phyloP scores from a whole-genome alignment of 1,139 yeast species.

The Scheffersomyces lignicola region DNA sequence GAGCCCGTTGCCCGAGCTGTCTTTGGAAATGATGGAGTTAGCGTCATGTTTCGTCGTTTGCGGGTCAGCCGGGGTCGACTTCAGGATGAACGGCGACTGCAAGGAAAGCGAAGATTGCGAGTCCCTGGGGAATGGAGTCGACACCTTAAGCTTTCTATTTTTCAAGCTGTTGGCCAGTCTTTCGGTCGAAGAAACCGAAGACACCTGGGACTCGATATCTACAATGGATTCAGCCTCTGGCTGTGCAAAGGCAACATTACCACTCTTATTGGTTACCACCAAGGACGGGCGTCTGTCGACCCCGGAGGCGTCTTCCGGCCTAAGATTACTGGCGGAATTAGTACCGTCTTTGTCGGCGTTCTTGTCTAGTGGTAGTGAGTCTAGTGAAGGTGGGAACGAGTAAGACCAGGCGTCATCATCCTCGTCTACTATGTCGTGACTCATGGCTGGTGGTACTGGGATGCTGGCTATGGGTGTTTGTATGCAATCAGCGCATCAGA shows the following conservation, averaged over 20 bases:
- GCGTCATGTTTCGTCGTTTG: constrained; percentile 58
- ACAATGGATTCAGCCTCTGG: background rate
- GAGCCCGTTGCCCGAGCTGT: constrained; percentile 13
- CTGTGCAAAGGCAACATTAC: background rate
- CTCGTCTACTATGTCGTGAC: constrained; percentile 18
- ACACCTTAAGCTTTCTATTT: constrained; percentile 4
- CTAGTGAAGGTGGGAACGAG: constrained; percentile 44
- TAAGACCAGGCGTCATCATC: constrained; percentile 48
- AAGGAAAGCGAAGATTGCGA: constrained; percentile 29
- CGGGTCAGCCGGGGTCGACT: constrained; percentile 60
- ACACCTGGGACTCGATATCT: constrained; percentile 5
- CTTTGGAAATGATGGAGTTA: constrained; percentile 39
- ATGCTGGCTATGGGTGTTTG: too few relatives aligned
- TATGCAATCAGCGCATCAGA: too few relatives aligned
- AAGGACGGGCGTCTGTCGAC: background rate
- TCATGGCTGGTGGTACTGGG: background rate
- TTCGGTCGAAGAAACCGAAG: constrained; percentile 8
- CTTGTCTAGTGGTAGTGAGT: constrained; percentile 18
- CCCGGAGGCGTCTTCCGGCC: background rate
- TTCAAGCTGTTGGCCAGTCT: background rate
- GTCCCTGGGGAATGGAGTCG: constrained; percentile 14
- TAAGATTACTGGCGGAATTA: background rate
- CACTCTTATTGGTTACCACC: background rate
- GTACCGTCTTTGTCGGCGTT: background rate
- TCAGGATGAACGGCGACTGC: constrained; percentile 39